These are phyloP conservation scores for Bonia amplexicaulis DNA, from an alignment of 176 grass and related monocot species.

Conservation along the genomic window DNA sequence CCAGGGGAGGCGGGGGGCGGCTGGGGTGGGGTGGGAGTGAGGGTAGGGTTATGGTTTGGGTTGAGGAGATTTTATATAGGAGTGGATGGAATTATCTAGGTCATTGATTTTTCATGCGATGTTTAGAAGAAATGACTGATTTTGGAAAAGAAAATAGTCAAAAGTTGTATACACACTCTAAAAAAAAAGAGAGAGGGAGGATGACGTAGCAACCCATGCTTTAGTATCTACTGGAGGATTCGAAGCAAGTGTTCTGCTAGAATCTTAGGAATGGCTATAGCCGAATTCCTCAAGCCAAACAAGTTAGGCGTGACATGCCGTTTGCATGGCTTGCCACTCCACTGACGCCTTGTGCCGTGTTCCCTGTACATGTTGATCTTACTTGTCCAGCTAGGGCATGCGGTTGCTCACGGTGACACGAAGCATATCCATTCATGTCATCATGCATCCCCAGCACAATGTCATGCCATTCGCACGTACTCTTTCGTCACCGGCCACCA, in stretches of 20 bases:
- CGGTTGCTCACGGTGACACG: not conserved
- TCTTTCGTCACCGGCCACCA: not conserved
- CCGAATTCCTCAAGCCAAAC: not conserved
- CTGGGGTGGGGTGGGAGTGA: too few relatives aligned
- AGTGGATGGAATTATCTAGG: too few relatives aligned
- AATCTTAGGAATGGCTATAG: not conserved
- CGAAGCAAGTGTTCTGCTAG: not conserved
- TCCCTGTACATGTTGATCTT: not conserved
- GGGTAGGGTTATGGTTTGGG: too few relatives aligned
- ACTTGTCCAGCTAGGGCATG: not conserved
- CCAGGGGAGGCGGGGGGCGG: too few relatives aligned
- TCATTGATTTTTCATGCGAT: too few relatives aligned
- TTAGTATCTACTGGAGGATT: not conserved
- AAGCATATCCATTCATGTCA: not conserved
- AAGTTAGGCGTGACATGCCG: not conserved
- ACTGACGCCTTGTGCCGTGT: not conserved
- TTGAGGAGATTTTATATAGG: too few relatives aligned
- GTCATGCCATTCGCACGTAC: slow-evolving; percentile 1
- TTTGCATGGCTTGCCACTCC: not conserved
- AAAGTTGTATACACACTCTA: too few relatives aligned
- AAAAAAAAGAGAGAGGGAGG: too few relatives aligned
- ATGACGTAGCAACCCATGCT: not conserved
- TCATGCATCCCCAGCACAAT: not conserved
- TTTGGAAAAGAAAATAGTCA: too few relatives aligned
- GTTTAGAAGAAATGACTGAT: too few relatives aligned